These are phyloP conservation scores for Globisporangium cylindrosporum DNA, from an alignment of 352 stramenopile species.

Conservation along the genomic window DNA sequence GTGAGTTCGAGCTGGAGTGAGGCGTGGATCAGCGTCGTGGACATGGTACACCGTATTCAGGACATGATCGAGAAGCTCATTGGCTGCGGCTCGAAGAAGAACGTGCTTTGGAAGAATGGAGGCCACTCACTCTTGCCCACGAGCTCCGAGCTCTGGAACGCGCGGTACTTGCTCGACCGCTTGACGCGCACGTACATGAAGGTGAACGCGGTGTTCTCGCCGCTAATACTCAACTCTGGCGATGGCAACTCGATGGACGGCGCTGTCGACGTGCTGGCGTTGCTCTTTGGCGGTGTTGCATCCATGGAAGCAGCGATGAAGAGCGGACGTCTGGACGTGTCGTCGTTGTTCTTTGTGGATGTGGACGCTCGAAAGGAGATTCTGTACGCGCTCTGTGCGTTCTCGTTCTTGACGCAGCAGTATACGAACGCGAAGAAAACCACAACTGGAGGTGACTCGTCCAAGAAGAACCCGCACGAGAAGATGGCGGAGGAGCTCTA, in stretches of 20 bases:
- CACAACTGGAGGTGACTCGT: background rate
- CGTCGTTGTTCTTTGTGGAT: constrained; percentile 73
- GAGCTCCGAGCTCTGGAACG: constrained; percentile 61
- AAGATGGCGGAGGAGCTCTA: constrained; percentile 66
- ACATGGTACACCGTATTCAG: constrained; percentile 75
- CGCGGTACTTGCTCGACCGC: constrained; percentile 62
- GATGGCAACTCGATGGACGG: constrained; percentile 25
- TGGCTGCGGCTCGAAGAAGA: constrained; percentile 58
- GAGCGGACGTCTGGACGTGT: constrained; percentile 68
- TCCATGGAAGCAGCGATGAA: constrained; percentile 84
- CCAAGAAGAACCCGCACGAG: constrained; percentile 23
- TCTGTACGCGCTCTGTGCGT: constrained; percentile 76
- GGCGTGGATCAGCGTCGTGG: constrained; percentile 44
- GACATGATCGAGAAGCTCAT: constrained; percentile 70
- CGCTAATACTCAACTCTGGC: constrained; percentile 26
- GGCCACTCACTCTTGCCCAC: constrained; percentile 80
- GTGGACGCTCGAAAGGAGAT: constrained; percentile 61
- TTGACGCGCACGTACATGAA: constrained; percentile 65
- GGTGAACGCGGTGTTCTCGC: constrained; percentile 24
- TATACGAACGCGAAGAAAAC: constrained; percentile 29
- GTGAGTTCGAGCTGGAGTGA: constrained; percentile 16
- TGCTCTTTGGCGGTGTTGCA: constrained; percentile 66
- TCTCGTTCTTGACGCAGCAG: constrained; percentile 73
- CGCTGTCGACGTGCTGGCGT: constrained; percentile 64
- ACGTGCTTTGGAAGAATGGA: constrained; percentile 93